phyloP scores from a whole-genome alignment of 345 rosid species.

The Conringia planisiliqua region DNA sequence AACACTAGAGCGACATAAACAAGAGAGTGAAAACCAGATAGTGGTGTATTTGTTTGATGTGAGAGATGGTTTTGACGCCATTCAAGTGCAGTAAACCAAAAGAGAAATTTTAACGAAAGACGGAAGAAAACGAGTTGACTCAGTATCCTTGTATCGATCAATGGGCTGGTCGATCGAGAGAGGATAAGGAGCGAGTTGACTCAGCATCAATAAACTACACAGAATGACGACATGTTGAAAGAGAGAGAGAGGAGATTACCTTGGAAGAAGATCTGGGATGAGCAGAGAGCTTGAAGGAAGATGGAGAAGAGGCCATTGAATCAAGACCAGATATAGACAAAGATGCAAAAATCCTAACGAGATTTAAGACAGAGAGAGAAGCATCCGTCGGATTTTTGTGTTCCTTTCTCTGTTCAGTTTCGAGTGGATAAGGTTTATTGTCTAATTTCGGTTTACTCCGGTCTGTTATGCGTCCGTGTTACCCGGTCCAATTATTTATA shows the following conservation, averaged over 20 bases:
- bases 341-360: not conserved
- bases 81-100: not conserved
- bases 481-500: not conserved
- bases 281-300: slow-evolving; percentile 29
- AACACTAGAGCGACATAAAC: not conserved
- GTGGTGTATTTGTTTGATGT: not conserved
- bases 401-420: not conserved
- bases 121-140: not conserved
- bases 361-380: not conserved
- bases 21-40: not conserved
- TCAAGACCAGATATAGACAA: slow-evolving; percentile 1
- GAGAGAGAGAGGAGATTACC: slow-evolving; percentile 19
- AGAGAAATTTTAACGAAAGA: not conserved
- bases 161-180: not conserved
- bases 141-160: not conserved
- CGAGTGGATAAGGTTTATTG: slow-evolving; percentile 21
- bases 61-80: not conserved
- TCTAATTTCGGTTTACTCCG: not conserved
- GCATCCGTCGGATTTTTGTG: not conserved
- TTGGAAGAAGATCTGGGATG: slow-evolving; percentile 26
- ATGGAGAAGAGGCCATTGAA: slow-evolving; percentile 32
- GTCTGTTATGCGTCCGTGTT: not conserved
- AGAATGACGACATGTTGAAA: not conserved
- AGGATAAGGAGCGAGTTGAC: not conserved
- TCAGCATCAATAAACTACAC: not conserved